Conservation (phyloP, 345 rosid species). For the Abelmoschus esculentus region DNA sequence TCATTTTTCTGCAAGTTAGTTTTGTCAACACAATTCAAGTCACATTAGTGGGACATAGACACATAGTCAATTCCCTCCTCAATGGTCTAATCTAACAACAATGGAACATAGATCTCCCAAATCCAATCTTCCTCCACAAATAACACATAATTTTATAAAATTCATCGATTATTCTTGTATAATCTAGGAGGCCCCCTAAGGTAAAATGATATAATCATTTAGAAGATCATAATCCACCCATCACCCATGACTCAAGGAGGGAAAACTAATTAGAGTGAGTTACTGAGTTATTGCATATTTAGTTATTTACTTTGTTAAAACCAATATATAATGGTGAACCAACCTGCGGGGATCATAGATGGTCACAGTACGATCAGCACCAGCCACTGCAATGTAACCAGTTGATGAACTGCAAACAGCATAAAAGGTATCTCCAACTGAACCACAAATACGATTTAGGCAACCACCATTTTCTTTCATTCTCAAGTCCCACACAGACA, state of each 20-base stretch:
- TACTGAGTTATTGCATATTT: not conserved
- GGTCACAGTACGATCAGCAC: constrained; percentile 60
- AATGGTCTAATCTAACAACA: not conserved
- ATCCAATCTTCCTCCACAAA: not conserved
- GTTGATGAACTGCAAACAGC: constrained; percentile 49
- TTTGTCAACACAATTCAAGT: not conserved
- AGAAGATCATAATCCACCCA: not conserved
- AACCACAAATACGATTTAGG: constrained; percentile 46
- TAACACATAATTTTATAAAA: not conserved
- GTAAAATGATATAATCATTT: not conserved
- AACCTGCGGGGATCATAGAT: constrained; percentile 78
- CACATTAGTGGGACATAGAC: not conserved
- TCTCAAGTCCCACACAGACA: constrained; percentile 55
- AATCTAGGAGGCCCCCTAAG: not conserved
- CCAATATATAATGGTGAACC: constrained; percentile 1
- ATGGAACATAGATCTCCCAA: too few relatives aligned
- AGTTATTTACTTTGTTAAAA: not conserved
- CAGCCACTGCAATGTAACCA: constrained; percentile 55
- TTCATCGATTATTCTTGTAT: not conserved
- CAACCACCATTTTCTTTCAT: constrained; percentile 69
- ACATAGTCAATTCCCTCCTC: not conserved
- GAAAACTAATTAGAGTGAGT: not conserved
- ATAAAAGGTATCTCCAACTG: constrained; percentile 48
- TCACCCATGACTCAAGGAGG: not conserved
- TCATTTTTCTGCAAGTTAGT: not conserved